Percentiles rank a stretch among this genome's conserved stretches.
Conservation (phyloP, 2,329 filamentous ascomycete genomes). For the Nannizziopsis arthrosporioides region DNA sequence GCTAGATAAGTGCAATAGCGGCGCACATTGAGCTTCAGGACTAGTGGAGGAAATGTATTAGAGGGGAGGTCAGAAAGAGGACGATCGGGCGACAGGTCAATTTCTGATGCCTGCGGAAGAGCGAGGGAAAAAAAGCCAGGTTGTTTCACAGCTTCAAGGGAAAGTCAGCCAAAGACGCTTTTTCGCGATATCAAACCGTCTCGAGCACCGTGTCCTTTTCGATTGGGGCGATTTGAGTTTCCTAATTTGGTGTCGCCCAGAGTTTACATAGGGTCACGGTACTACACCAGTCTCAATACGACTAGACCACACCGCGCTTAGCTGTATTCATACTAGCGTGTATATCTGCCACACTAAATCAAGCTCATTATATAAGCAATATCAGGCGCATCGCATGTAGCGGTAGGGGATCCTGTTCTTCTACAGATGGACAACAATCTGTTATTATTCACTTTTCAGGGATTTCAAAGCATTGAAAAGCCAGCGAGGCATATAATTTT, state of each 20-base stretch:
- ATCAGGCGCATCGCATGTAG: no score
- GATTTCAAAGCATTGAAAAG: no score
- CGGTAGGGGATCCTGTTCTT: no score
- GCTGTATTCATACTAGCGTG: no score
- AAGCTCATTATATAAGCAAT: no score
- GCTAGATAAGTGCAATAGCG: slow-evolving; percentile 6
- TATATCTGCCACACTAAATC: no score
- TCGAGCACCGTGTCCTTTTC: slow-evolving; percentile 11
- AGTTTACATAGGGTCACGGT: not conserved
- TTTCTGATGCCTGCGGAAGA: not conserved
- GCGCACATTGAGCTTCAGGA: slow-evolving; percentile 7
- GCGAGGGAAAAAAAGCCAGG: not conserved
- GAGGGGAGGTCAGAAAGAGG: no score
- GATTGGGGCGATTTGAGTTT: not conserved
- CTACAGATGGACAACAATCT: no score
- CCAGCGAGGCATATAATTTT: not conserved
- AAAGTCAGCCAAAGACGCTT: not conserved
- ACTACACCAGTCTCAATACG: no score
- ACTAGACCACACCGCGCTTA: no score
- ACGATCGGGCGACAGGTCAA: not conserved
- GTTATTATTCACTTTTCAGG: no score
- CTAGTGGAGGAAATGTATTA: not conserved
- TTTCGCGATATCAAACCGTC: slow-evolving; percentile 1
- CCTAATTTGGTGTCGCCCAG: not conserved
- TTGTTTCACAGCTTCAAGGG: not conserved